A percentile compares a stretch with the other conserved stretches of the same genome.
These are phyloP conservation scores for Melaleuca alternifolia DNA, from an alignment of 345 rosid species.

Conservation along the genomic window DNA sequence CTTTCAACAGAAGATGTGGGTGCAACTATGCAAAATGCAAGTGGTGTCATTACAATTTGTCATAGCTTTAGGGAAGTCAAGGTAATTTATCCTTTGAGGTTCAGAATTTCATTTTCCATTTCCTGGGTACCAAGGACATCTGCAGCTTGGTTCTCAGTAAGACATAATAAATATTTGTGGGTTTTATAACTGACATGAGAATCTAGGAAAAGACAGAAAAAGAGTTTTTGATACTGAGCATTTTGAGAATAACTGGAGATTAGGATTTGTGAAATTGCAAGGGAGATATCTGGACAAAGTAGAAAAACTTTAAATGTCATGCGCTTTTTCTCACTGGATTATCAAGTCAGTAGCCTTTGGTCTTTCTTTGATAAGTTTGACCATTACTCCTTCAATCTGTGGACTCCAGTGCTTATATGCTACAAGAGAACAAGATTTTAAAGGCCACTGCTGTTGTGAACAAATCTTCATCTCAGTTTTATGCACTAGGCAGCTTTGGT, in stretches of 20 bases:
- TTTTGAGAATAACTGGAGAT: neutral
- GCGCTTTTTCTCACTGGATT: neutral
- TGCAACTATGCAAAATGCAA: neutral
- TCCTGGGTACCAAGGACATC: neutral
- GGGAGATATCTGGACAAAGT: neutral
- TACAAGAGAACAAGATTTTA: neutral
- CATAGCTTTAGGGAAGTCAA: neutral
- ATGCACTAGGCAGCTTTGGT: neutral
- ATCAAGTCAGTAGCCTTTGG: neutral
- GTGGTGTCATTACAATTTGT: neutral
- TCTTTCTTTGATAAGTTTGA: neutral
- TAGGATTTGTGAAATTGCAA: neutral
- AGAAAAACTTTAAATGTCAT: neutral
- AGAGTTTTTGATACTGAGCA: neutral
- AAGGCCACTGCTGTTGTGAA: neutral
- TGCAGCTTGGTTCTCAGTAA: neutral
- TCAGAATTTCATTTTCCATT: neutral
- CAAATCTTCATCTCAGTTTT: neutral
- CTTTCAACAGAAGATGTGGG: neutral
- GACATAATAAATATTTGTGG: neutral
- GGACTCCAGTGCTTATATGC: neutral
- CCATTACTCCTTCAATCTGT: neutral
- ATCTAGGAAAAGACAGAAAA: neutral
- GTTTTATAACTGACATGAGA: neutral
- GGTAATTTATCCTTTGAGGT: neutral